These are phyloP conservation scores for Tolypocladium tropicale DNA, from an alignment of 2,329 filamentous ascomycete genomes.

Conservation along the genomic window DNA sequence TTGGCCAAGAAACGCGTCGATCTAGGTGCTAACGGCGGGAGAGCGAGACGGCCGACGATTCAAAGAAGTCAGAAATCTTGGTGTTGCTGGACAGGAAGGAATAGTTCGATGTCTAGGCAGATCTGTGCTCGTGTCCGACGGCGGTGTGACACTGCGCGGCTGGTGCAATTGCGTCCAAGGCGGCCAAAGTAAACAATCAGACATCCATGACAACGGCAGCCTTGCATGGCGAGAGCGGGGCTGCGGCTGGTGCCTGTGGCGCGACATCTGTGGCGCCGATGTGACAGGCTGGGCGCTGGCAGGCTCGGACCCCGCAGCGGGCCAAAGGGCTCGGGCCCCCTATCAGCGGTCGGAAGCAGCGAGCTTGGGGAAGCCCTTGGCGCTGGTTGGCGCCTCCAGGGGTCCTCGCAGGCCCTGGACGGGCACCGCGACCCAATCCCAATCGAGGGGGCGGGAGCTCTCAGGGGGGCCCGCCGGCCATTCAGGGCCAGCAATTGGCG, in stretches of 20 bases:
- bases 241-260: constrained; percentile 10
- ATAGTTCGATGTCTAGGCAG: not conserved
- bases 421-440: not conserved
- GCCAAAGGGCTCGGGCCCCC: not conserved
- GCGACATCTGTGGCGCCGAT: not conserved
- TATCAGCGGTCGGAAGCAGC: not conserved
- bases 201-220: constrained; percentile 15
- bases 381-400: not conserved
- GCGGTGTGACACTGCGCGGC: not conserved
- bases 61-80: not conserved
- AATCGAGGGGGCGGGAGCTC: not conserved
- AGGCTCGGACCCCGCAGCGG: too few species aligned
- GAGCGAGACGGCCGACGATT: not conserved
- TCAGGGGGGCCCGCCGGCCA: constrained; percentile 1
- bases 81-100: not conserved
- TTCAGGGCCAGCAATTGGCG: constrained; percentile 3
- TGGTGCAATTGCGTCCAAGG: not conserved
- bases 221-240: constrained; percentile 8
- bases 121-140: not conserved
- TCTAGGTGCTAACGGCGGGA: not conserved
- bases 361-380: not conserved
- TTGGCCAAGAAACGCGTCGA: constrained; percentile 11
- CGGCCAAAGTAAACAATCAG: constrained; percentile 16
- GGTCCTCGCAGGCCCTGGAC: not conserved
- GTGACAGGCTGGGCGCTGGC: too few species aligned